Conservation (phyloP, 2,329 filamentous ascomycete genomes). For the Cercospora janseana region DNA sequence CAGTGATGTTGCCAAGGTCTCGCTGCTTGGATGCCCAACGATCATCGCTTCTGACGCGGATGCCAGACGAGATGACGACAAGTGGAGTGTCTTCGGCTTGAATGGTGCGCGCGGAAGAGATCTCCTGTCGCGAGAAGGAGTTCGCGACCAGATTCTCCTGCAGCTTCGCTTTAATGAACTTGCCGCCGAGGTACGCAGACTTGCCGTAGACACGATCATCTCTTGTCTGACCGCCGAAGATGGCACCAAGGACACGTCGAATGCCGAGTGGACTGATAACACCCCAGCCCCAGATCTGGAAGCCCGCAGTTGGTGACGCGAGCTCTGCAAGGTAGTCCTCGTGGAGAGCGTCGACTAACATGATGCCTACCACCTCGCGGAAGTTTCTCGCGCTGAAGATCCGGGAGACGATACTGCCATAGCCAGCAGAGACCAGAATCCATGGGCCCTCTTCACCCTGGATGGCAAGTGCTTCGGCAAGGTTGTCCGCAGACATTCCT, state of each 20-base stretch:
- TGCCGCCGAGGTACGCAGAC: conserved; percentile 74
- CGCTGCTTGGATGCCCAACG: conserved; percentile 83
- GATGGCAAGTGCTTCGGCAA: conserved; percentile 79
- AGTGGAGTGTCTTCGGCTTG: conserved; percentile 74
- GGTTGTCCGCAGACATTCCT: conserved; percentile 83
- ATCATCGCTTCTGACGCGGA: conserved; percentile 62
- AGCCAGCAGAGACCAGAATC: conserved; percentile 80
- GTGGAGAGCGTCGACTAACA: conserved; percentile 85
- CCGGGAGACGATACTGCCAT: conserved; percentile 83
- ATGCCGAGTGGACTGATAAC: conserved; percentile 83
- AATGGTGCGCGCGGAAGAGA: conserved; percentile 73
- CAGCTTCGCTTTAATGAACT: conserved; percentile 83
- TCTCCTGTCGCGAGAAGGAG: conserved; percentile 79
- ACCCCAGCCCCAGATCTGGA: conserved; percentile 82
- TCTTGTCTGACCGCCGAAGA: conserved; percentile 76
- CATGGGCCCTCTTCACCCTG: conserved; percentile 84
- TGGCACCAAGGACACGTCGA: conserved; percentile 72
- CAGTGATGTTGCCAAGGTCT: conserved; percentile 76
- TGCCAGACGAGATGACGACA: conserved; percentile 78
- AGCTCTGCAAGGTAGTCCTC: conserved; percentile 76
- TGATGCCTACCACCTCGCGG: conserved; percentile 69
- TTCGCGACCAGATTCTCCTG: conserved; percentile 89
- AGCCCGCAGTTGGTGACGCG: conserved; percentile 67
- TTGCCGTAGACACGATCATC: conserved; percentile 83
- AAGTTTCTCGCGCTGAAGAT: conserved; percentile 86